phyloP scores from a whole-genome alignment of 352 stramenopile genomes.

The Phytophthora pseudosyringae region DNA sequence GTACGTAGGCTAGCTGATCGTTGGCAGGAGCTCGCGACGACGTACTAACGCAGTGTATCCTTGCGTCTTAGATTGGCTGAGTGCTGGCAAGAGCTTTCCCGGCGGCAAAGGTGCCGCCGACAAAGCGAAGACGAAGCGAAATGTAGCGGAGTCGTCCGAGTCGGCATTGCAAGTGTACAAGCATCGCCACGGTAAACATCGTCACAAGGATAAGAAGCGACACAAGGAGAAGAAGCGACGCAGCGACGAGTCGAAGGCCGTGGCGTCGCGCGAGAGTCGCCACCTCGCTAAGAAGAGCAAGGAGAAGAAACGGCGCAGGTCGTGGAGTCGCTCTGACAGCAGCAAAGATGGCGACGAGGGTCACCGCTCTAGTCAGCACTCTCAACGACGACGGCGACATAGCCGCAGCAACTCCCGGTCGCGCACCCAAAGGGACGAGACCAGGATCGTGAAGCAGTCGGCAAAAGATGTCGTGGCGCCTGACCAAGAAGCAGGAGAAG shows the following conservation, averaged over 20 bases:
- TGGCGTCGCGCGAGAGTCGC: conserved; percentile 18
- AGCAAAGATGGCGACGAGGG: conserved; percentile 18
- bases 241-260: conserved; percentile 7
- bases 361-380: conserved; percentile 1
- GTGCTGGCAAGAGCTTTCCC: conserved; percentile 40
- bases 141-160: background rate
- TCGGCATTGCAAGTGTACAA: conserved; percentile 46
- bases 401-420: conserved; percentile 25
- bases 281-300: conserved; percentile 44
- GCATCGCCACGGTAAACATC: conserved; percentile 20
- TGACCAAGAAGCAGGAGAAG: background rate
- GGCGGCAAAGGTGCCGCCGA: conserved; percentile 8
- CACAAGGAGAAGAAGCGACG: conserved; percentile 25
- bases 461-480: conserved; percentile 15
- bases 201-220: conserved; percentile 35
- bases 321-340: conserved; percentile 16
- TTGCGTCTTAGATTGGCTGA: conserved; percentile 54
- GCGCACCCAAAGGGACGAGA: conserved; percentile 12
- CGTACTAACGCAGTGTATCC: conserved; percentile 4
- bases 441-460: conserved; percentile 14
- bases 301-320: conserved; percentile 34
- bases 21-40: background rate
- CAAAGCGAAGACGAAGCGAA: conserved; percentile 8
- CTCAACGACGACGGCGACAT: conserved; percentile 10
- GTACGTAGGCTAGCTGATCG: background rate